Base-by-base conservation (phyloP, 257 asterid genomes). In the Ligustrum vulgare region DNA sequence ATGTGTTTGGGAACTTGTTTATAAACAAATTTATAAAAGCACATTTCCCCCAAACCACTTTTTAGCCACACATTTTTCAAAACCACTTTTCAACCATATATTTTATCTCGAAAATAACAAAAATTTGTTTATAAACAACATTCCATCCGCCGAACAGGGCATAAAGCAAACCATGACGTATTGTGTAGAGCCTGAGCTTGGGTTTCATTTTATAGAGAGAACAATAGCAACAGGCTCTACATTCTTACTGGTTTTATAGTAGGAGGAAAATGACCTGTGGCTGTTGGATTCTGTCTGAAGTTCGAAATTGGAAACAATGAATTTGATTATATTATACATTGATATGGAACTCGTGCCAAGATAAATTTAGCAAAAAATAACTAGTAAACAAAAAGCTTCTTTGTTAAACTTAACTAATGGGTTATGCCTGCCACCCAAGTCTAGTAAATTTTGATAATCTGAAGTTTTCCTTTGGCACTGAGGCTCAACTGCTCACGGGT, bases 151-250 rank as follows among this genome's bases (percentile, higher is more conserved):
- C 31, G 31, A 28, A 28, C 31, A 28, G 31, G 31, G 31, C 31
- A 28, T 28, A 7, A 54, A 75, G 76, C 67, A 51, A 80, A 80
- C 15, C 33, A 65, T 75, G 23, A 23, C 8, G 5, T 65, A n/a
- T 37, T 49, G 58, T 75, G 54, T 20, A 20, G 18, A 23, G 23
- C 8, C 71, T 69, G 58, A 36, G 72, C 23, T 63, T 65, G 31
- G 12, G 54, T 70, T 65, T 51, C 69, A 31, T 43, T 6, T 7
- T 58, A 63, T 37, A 11, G 49, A 15, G 35, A 39, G 22, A 37
- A 15, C 28, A 56, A 56, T 56, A 56, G 25, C 64, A 6, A 22
- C 12, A 22, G 13, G 28, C 32, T 56, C 12, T 2, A 56, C 13
- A 20, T 20, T 31, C 45, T 28, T 33, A 39, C 51, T 22, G 68